Base-by-base conservation (phyloP, 805 yeast genomes). In the Candida incommunis region DNA sequence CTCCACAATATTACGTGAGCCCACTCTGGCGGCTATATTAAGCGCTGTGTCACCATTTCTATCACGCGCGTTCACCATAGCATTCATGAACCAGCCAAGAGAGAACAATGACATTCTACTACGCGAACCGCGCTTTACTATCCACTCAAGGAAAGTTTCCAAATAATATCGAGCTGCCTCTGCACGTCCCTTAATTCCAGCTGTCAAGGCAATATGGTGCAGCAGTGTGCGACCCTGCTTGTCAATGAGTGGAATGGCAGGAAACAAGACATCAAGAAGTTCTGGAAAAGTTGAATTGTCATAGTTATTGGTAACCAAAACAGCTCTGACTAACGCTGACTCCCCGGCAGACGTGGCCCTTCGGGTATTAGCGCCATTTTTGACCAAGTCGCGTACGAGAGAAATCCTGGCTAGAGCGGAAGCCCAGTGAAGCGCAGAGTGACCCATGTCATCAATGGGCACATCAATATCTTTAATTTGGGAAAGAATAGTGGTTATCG, bases 371-470 rank as follows among this genome's bases (percentile, higher is more conserved):
- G 94, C 79, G 13, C 85, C 83, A 40, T 72, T 68, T 34, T 72
- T 66, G 24, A 92, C 80, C 15, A 85, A 69, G 34, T 78, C 78
- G 40, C 68, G 75, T 2, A 86, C 90, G 43, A 88, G 69, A 2
- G 76, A 66, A 1, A 80, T 63, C 47, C 85, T 76, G 0, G 94
- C 97, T 60, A 92, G 71, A 0, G 96, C 84, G 15, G 96, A 79
- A 2, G 96, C 94, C 94, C 97, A 84, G 62, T 92, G 99, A 46
- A 92, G 69, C 0, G 95, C 86, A 0, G 95, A 82, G 58, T 92
- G 92, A 0, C 97, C 96, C 47, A 81, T 76, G 53, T 84, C 94
- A 62, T 94, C 99, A 41, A 94, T 83, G 1, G 96, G 80, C 26
- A 86, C 84, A 56, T 86, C 92, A 43, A 88, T 69, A 48, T 76